Evolutionary conservation across 352 stramenopile genomes (phyloP).

Genomic region (Phytopythium oedochilum): DNA sequence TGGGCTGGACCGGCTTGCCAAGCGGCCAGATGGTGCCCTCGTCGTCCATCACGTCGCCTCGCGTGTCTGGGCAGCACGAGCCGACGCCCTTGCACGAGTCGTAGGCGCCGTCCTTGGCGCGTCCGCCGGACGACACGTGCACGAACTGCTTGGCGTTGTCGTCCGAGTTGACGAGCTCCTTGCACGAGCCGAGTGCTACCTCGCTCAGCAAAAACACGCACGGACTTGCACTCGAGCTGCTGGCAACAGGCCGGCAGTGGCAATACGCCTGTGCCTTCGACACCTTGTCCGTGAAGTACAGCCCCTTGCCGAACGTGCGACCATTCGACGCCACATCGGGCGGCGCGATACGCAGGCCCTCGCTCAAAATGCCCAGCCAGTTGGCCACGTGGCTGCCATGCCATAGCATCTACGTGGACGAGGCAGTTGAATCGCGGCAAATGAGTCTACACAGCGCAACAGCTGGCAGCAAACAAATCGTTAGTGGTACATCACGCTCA

Average conservation of each 20-base stretch:
- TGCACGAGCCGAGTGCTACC: constrained; percentile 67
- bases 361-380: constrained; percentile 76
- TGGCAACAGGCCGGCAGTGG: constrained; percentile 35
- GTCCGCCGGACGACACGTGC: constrained; percentile 30
- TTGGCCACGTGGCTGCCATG: constrained; percentile 84
- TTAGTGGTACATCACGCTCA: constrained; percentile 13
- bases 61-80: constrained; percentile 45
- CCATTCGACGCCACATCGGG: constrained; percentile 70
- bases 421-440: constrained; percentile 1
- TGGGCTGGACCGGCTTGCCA: constrained; percentile 46
- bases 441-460: background rate
- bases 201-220: constrained; percentile 61
- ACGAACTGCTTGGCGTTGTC: constrained; percentile 46
- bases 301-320: constrained; percentile 73
- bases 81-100: constrained; percentile 69
- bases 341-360: constrained; percentile 78
- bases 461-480: background rate
- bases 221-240: constrained; percentile 26
- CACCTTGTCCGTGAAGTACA: constrained; percentile 89
- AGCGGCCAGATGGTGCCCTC: constrained; percentile 64
- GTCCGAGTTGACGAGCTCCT: constrained; percentile 49
- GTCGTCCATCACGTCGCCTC: constrained; percentile 46
- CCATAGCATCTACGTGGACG: constrained; percentile 67
- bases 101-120: constrained; percentile 29
- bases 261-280: constrained; percentile 70